These are phyloP conservation scores for Speleostelium caveatum DNA, from an alignment of 78 protist genomes.

Conservation along the genomic window DNA sequence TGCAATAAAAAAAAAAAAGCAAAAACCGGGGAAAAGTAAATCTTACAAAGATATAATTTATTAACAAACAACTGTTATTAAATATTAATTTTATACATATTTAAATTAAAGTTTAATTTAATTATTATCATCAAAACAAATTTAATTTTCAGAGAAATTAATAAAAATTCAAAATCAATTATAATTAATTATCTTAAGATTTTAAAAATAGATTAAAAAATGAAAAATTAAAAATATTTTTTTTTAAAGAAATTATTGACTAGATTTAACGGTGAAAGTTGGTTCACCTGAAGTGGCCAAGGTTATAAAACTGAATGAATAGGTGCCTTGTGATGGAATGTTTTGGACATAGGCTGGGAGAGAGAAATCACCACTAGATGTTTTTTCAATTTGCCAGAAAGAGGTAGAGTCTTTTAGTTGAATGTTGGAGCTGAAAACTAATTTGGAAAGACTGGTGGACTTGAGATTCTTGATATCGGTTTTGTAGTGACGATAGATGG, in stretches of 20 bases:
- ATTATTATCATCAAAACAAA: no score
- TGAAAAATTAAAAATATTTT: no score
- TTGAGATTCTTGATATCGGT: not conserved
- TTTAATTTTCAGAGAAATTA: no score
- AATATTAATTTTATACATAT: no score
- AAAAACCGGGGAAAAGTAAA: no score
- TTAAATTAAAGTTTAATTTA: no score
- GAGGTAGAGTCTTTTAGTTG: not conserved
- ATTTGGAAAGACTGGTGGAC: not conserved
- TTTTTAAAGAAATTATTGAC: not conserved
- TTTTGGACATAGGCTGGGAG: not conserved
- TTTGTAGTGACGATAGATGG: not conserved
- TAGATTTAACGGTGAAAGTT: not conserved
- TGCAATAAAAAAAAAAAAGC: no score
- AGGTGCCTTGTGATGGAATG: constrained; percentile 1
- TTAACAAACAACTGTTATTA: no score
- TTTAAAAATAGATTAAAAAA: not conserved
- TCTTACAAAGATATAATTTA: not conserved
- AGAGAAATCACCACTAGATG: not conserved
- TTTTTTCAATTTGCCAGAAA: not conserved
- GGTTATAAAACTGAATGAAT: not conserved
- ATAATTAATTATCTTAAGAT: no score
- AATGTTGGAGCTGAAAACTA: not conserved
- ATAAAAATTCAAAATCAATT: no score
- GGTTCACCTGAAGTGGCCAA: not conserved